phyloP scores from a whole-genome alignment of 306 rosid species.

The Vigna mungo region DNA sequence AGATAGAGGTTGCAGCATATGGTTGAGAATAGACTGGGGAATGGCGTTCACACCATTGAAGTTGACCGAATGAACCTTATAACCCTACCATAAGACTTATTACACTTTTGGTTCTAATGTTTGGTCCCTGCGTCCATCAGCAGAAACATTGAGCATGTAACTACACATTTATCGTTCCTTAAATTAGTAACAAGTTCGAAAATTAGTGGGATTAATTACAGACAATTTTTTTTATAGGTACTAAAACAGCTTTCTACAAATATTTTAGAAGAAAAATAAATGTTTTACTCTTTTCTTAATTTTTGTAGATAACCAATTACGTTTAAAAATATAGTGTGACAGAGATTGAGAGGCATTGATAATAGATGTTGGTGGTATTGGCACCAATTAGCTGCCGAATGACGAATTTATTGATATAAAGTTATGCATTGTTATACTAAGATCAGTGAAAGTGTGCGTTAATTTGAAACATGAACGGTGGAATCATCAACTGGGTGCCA shows the following conservation, averaged over 20 bases:
- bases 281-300: too few species aligned
- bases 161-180: too few species aligned
- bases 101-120: too few species aligned
- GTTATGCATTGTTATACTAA: slow-evolving; percentile 2
- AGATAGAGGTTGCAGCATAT: neutral
- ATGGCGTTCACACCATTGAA: neutral
- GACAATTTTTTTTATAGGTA: too few species aligned
- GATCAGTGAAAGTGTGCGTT: neutral
- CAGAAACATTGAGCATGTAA: too few species aligned
- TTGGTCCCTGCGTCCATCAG: too few species aligned
- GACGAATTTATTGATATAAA: slow-evolving; percentile 37
- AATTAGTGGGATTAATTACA: too few species aligned
- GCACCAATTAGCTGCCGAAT: neutral
- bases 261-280: too few species aligned
- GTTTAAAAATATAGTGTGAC: neutral
- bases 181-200: too few species aligned
- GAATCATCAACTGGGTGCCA: slow-evolving; percentile 76
- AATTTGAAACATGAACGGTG: neutral
- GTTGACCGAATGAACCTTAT: neutral
- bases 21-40: too few species aligned
- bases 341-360: neutral
- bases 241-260: too few species aligned
- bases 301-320: too few species aligned
- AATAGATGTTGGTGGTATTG: neutral
- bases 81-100: neutral